Evolutionary conservation across 306 rosid species (phyloP).

Genomic region (Lathyrus sativus): DNA sequence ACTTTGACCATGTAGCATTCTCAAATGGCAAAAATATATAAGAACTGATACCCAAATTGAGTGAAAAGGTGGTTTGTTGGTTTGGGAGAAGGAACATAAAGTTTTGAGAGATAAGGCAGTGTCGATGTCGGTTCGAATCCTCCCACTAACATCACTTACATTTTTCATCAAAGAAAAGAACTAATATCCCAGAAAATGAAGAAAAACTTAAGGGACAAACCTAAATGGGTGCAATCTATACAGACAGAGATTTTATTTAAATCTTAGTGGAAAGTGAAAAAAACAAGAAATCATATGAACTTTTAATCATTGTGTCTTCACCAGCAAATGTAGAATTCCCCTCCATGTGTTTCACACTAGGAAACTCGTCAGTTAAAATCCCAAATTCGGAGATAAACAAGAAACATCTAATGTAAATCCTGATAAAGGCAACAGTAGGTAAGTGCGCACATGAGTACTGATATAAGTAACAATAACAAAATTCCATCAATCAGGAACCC

Average conservation of each 20-base stretch:
- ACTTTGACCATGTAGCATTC: not conserved
- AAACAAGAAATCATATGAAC: conserved; percentile 2
- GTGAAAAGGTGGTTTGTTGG: not conserved
- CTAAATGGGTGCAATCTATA: conserved; percentile 3
- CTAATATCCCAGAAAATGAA: not conserved
- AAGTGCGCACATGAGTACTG: not conserved
- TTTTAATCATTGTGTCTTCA: not conserved
- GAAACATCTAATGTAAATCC: conserved; percentile 8
- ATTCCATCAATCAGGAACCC: conserved; percentile 18
- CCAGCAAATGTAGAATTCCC: not conserved
- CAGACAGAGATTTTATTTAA: not conserved
- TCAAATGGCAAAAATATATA: conserved; percentile 1
- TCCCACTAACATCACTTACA: not conserved
- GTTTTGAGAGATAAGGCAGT: not conserved
- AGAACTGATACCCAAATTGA: not conserved
- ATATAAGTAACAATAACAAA: not conserved
- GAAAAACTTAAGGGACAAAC: not conserved
- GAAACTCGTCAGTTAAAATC: conserved; percentile 3
- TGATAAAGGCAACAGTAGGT: not conserved
- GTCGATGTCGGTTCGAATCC: not conserved
- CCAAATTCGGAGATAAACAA: not conserved
- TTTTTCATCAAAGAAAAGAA: not conserved
- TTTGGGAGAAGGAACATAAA: not conserved
- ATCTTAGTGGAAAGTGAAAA: not conserved
- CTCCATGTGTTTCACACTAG: not conserved